Evolutionary conservation across 2,329 filamentous ascomycete species (phyloP), one percentile per base, ranked within the genome.

Genomic region (Pseudocercospora pini-densiflorae): DNA sequence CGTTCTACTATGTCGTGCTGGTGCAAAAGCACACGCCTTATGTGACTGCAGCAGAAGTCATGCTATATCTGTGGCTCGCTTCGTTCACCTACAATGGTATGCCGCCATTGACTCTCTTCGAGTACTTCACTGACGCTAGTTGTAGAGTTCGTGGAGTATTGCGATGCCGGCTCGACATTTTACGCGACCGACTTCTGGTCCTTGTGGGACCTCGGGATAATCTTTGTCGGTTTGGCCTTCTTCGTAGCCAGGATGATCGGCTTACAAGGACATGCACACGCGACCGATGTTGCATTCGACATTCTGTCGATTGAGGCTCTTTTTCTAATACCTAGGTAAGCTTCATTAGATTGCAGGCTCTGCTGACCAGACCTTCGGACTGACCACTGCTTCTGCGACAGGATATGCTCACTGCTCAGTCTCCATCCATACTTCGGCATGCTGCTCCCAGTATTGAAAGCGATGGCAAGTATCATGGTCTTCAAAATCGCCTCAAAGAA

Each of bases 341-440:
- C 63, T 16, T 7, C 7, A 27, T 5, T 14, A n/a, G 10, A 24
- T 6, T 54, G 10, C 51, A 54, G 19, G 10, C 36, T 40, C 36
- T 40, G 16, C 36, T 40, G 36, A 40, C 36, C 36, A n/a, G 36
- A 51, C 47, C n/a, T 51, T 23, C 19, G 24, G 45, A 40, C 36
- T 40, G 19, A 49, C 45, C 45, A 14, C 7, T 49, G 23, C 45
- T 49, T 49, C 47, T 14, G 19, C 23, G 12, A 49, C 16, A 90
- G 92, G 67, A 91, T 97, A 71, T 97, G 91, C 80, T 96, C 93
- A 14, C 86, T 97, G 61, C 85, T 97, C 69, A 94, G 91, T 76
- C 79, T 97, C 70, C 93, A 93, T 73, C 92, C 92, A 1, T 97
- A 96, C 77, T 97, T 95, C 86, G 94, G 92, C 49, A 95, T 91